Evolutionary conservation across 805 yeast genomes (phyloP), one percentile per base, ranked within the genome.

Genomic region (Ogataea sp.): DNA sequence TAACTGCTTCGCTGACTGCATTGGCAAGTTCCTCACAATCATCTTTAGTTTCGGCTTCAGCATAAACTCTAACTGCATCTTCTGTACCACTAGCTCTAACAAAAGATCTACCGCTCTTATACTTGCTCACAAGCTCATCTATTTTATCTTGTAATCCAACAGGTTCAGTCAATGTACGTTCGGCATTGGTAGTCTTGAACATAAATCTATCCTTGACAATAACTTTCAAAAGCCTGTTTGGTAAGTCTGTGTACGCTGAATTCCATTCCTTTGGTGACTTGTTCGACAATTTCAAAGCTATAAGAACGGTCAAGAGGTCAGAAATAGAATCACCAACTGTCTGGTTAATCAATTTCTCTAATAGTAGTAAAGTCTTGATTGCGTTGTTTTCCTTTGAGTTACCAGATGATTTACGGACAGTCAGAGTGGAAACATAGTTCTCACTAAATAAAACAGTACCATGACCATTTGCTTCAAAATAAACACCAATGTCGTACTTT

Each of bases 401-500:
- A 0, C 55, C 41, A 2, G 75, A 62, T 23, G 11, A 4, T 26
- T 57, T 46, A 37, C 61, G 59, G 9, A 51, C 51, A 2, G 51
- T 50, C 41, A 75, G 67, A 6, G 66, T 65, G 15, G 63, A 60
- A 40, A 76, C 43, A 37, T 68, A 75, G 13, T 63, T 58, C 1
- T 75, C 70, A 4, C 85, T 77, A 56, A 93, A 93, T 17, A 87
- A 68, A 6, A 90, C 95, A 0, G 98, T 93, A 13, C 98, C 98
- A 56, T 93, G 98, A n/a, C 98, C 98, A 57, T 93, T 93, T 39
- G 98, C 98, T 65, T 93, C 98, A 52, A 93, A 93, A 62, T 93
- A 93, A 14, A 93, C 80, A 20, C 98, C 98, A 44, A 90, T 72
- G 53, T 88, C 97, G 54, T 75, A 93, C 32, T 77, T 71, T 43